phyloP scores from a whole-genome alignment of 768 basidiomycete species.

The Russula compacta region DNA sequence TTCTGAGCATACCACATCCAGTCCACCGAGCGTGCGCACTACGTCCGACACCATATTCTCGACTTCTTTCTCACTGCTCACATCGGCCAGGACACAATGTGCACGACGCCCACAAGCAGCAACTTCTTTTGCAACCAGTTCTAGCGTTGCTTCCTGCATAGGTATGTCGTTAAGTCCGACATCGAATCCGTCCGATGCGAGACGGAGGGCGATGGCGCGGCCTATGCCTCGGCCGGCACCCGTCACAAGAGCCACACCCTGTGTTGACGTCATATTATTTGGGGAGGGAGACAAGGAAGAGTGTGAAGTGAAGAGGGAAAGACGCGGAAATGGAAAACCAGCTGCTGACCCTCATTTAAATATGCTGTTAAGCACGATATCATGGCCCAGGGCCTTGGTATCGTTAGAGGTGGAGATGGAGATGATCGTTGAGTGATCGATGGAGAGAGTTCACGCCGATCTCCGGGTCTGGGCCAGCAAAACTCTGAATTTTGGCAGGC shows the following conservation, averaged over 20 bases:
- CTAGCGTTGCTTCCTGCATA: slow-evolving; percentile 25
- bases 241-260: not conserved
- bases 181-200: slow-evolving; percentile 29
- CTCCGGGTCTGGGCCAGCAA: no score
- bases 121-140: slow-evolving; percentile 19
- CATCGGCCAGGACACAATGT: slow-evolving; percentile 19
- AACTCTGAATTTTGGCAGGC: no score
- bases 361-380: no score
- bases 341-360: no score
- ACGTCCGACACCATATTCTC: slow-evolving; percentile 22
- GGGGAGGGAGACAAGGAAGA: not conserved
- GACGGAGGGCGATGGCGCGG: slow-evolving; percentile 27
- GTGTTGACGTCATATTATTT: not conserved
- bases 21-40: slow-evolving; percentile 21
- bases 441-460: no score
- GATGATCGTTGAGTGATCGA: no score
- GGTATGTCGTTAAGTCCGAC: slow-evolving; percentile 28
- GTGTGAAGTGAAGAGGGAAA: not conserved
- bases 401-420: no score
- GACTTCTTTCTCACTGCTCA: slow-evolving; percentile 21
- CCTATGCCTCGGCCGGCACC: slow-evolving; percentile 22
- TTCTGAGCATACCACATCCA: slow-evolving; percentile 26
- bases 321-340: no score
- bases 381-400: no score
- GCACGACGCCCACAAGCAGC: slow-evolving; percentile 15